These are phyloP conservation scores for Pachyrhizus erosus DNA, from an alignment of 306 rosid genomes.

Conservation along the genomic window DNA sequence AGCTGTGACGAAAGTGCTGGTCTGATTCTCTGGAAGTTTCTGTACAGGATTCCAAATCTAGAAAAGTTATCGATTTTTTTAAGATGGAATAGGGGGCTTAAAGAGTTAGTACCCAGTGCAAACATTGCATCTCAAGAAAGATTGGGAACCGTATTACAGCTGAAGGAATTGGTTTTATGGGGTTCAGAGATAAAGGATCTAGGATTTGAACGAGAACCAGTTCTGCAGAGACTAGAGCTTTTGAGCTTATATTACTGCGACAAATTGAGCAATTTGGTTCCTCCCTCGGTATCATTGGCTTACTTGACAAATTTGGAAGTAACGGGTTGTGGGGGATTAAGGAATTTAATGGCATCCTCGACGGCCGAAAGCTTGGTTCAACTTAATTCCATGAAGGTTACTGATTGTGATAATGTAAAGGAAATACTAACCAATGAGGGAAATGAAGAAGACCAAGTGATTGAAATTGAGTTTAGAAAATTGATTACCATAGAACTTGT, in stretches of 20 bases:
- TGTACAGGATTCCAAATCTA: constrained; percentile 39
- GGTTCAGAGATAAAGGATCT: background rate
- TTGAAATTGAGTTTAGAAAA: background rate
- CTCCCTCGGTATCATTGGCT: background rate
- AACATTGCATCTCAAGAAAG: too few relatives aligned
- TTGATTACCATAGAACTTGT: constrained; percentile 26
- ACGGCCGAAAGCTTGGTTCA: constrained; percentile 35
- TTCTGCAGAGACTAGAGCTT: constrained; percentile 6
- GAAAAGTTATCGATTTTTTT: background rate
- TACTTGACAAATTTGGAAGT: constrained; percentile 24
- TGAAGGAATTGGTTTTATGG: background rate
- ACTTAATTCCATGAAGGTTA: constrained; percentile 9
- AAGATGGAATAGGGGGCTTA: background rate
- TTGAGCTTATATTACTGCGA: accelerated
- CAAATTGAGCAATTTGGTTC: background rate
- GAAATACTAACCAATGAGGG: constrained; percentile 13
- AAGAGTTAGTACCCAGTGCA: too few relatives aligned
- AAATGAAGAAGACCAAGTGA: background rate
- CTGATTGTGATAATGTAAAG: accelerated
- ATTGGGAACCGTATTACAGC: constrained; percentile 16
- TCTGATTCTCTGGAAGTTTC: background rate
- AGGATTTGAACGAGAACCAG: constrained; percentile 9
- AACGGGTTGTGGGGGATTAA: accelerated
- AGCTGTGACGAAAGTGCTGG: accelerated
- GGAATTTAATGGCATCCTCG: background rate